Conservation (phyloP, 176 grass and related monocot species). For the Hyparrhenia diplandra region DNA sequence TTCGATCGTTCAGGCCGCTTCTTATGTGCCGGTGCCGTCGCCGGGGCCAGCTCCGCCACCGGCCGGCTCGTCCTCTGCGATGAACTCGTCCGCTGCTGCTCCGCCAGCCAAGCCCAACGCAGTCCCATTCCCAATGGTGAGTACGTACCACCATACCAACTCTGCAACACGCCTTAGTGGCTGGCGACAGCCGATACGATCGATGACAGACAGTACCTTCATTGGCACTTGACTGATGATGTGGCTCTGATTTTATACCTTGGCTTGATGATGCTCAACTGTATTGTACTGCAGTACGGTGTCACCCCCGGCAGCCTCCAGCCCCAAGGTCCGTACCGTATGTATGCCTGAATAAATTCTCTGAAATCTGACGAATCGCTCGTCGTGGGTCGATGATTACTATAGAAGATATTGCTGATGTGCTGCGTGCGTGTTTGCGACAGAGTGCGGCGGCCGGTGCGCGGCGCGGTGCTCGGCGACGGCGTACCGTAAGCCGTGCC, state of each 20-base stretch:
- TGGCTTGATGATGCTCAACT: neutral
- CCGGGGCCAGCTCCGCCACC: neutral
- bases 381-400: neutral
- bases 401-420: neutral
- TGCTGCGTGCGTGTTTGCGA: neutral
- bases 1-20: neutral
- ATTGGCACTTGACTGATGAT: neutral
- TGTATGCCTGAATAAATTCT: neutral
- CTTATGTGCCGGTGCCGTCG: neutral
- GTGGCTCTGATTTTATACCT: neutral
- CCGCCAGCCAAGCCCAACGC: neutral
- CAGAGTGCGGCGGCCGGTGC: conserved; percentile 51
- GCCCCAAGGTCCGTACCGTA: conserved; percentile 40
- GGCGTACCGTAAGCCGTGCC: conserved; percentile 78
- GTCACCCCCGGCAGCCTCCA: conserved; percentile 52
- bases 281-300: conserved; percentile 46
- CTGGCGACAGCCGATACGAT: neutral
- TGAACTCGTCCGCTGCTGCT: neutral
- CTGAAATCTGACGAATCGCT: neutral
- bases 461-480: conserved; percentile 49
- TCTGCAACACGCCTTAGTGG: neutral
- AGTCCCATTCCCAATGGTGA: conserved; percentile 13
- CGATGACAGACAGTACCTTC: neutral
- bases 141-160: neutral
- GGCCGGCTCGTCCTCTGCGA: neutral